Evolutionary conservation across 257 asterid species (phyloP), one percentile per base, ranked within the genome.

Genomic region (Primulina tabacum): DNA sequence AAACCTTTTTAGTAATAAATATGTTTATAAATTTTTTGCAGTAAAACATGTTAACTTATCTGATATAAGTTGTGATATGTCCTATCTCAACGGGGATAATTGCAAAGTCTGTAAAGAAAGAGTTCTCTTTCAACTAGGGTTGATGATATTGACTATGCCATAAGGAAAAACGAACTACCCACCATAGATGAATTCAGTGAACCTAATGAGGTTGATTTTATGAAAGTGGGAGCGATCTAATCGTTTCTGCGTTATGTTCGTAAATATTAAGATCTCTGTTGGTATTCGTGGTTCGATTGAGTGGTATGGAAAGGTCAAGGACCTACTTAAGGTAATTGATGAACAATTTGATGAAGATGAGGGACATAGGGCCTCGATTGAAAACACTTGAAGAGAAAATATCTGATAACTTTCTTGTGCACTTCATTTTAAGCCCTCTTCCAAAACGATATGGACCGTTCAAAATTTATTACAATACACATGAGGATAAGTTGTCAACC

Each of bases 101-200:
- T 66, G 28, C 30, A 66, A 66, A 24, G 21, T 65, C 6, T 65
- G 59, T 24, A 65, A 65, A 14, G 28, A 65, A 7, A 43, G 8
- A 47, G n/a, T 66, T 66, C 43, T 50, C 17, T 6, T 66, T 50
- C n/a, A 50, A 1, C n/a, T 50, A 50, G 61, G 61, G 4, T 66
- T 17, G 47, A 50, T 66, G 65, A 56, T 8, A 68, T 68, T 68
- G 38, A 68, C 20, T 68, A 68, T 55, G 35, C 24, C 8, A 55
- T 18, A 2, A 20, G 35, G 26, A 35, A 56, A 21, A 28, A 56
- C 16, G 37, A 33, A 35, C 57, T 52, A n/a, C 21, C 50, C 3
- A 1, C 16, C 11, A 32, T 62, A 7, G 34, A 1, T 4, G 9
- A 62, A 14, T 14, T 5, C 8, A 62, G 7, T 3, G 5, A 14